Evolutionary conservation across 495 filamentous ascomycete genomes (phyloP), one percentile per base, ranked within the genome.

Genomic region (Neurospora sp.): DNA sequence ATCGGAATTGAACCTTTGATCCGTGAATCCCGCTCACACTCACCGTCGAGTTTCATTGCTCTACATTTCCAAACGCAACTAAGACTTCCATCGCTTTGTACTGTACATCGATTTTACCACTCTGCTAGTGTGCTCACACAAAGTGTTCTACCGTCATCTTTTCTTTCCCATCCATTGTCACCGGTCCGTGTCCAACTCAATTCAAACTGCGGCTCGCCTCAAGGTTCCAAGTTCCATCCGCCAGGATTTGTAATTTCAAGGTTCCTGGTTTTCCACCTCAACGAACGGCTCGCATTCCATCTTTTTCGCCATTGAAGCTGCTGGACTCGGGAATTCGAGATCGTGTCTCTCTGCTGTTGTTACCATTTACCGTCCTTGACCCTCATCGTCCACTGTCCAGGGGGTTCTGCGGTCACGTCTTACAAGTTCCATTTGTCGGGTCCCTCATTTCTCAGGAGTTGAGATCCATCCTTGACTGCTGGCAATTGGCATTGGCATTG

Each of bases 191-290:
- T 65, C 27, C 53, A 35, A 65, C 22, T 65, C 53, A 3, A 35
- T 65, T 61, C 53, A 27, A 61, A 31, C 53, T n/a, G n/a, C n/a
- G n/a, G n/a, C n/a, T n/a, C n/a, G n/a, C n/a, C n/a, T n/a, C n/a
- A n/a, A n/a, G n/a, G n/a, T 74, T 75, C 76, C 71, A 73, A 76
- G 74, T 77, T 70, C 76, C 74, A 71, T 73, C 70, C 68, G 74
- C 71, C 61, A 74, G 53, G 27, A 65, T 65, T 35, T 65, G 53
- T 65, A 65, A 65, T 65, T 14, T 31, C 27, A 31, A 31, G 27
- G 27, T 3, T 65, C 27, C 53, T 65, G 53, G 53, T 8, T 65
- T 65, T 65, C 53, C 14, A 8, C 53, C 8, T 65, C 27, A 35
- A 65, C 53, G 53, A 65, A 65, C 27, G 27, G 53, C 53, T 65